Evolutionary conservation across 2,329 filamentous ascomycete species (phyloP), one percentile per base, ranked within the genome.

Genomic region (Zelopaecilomyces penicillatus): DNA sequence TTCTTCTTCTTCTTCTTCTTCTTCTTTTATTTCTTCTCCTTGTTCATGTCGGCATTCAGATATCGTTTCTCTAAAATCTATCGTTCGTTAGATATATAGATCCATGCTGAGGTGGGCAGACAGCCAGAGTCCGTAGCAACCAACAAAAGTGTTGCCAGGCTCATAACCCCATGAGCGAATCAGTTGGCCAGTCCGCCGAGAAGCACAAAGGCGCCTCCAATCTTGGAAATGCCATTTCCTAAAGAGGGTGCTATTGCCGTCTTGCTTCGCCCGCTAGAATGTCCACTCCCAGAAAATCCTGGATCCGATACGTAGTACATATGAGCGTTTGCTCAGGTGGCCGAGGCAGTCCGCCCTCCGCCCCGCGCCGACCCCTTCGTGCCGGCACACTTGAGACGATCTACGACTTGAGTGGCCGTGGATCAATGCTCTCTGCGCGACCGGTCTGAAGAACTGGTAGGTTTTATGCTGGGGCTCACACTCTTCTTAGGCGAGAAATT

Each of bases 381-480:
- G 41, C 39, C 49, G 42, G 44, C 47, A 34, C 41, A 48, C 48
- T 56, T 55, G 55, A 58, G 56, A 58, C 57, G 50, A 55, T 58
- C 53, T 54, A 50, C 55, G 48, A 55, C 50, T 50, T 55, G 48
- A 52, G 50, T 45, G 45, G 46, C 35, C 48, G 47, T 47, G 49
- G 61, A 61, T 62, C 53, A 53, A 52, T 48, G 48, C 47, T 51
- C 19, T 19, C 50, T 64, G 64, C 66, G 66, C 64, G 66, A 71
- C 68, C 67, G 68, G 68, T 68, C 65, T 64, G 62, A 61, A 61
- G 55, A 66, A 64, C 55, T 67, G 61, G 65, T 19, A 19, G 19
- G 19, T 69, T 62, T 53, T 70, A 52, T 54, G 52, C 51, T 52
- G 51, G 44, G 35, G 41, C 44, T 45, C 31, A 19, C 19, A 19